Evolutionary conservation across 306 rosid species (phyloP), one percentile per base, ranked within the genome.

Genomic region (Medicago ruthenica): DNA sequence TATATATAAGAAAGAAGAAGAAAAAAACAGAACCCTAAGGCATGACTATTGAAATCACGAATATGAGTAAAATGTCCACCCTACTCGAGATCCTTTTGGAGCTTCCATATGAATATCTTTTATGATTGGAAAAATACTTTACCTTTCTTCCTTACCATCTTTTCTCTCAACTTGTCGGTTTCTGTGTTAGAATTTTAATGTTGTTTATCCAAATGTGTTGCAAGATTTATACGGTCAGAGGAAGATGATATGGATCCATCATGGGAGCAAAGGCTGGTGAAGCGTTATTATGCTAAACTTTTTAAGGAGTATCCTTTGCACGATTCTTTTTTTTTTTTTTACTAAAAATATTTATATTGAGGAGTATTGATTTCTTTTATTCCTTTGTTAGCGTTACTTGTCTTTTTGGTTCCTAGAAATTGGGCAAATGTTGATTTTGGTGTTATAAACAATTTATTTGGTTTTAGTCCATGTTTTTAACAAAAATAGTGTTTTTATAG

Each of bases 251-350:
- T 85, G 96, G 65, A 95, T 85, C 84, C 84, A 60, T 94, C 98
- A 48, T 90, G 98, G 98, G 98, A 90, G 82, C 98, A 92, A 86
- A 88, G 92, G 95, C 90, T 95, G 79, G 98, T 95, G 76, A 95
- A 90, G 87, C 93, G 92, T 60, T 95, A 92, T 82, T 90, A 92
- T 85, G 93, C 88, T 41, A 92, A 95, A 86, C 96, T 92, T 85
- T 95, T 92, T 79, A 92, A 95, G 83, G 98, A 95, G 98, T 95
- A 95, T 92, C 98, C 96, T 92, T 83, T 68, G 59, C 50, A 60
- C 73, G 61, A 37, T 64, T 54, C 15, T 2, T 34, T 71, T 27
- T 61, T 72, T 2, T 34, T 71, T 27, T 61, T 72, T 42, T 16
- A 70, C 74, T 40, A 45, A 44, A 54, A 41, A 22, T 57, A 17